Conservation (phyloP, 1,284 basidiomycete species). For the Xerocomus tenax region DNA sequence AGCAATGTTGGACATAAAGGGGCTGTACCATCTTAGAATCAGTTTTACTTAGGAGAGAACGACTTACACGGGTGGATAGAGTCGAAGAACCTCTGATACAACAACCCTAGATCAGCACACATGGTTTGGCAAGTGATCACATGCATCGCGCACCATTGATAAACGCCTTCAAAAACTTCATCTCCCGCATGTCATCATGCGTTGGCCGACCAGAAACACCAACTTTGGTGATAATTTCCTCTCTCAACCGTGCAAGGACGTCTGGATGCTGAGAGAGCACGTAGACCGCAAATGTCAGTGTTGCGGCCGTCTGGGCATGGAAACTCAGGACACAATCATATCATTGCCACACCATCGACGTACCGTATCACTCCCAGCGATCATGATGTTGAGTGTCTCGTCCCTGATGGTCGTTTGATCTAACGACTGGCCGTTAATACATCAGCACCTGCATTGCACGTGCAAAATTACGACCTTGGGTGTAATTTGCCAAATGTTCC, state of each 20-base stretch:
- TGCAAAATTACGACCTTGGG: slow-evolving; percentile 21
- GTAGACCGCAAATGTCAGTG: slow-evolving; percentile 48
- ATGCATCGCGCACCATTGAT: slow-evolving; percentile 41
- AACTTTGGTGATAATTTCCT: slow-evolving; percentile 44
- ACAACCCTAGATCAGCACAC: slow-evolving; percentile 1
- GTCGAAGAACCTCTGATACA: slow-evolving; percentile 44
- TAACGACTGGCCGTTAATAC: slow-evolving; percentile 14
- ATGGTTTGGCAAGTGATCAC: background rate
- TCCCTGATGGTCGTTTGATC: slow-evolving; percentile 32
- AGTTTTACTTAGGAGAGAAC: background rate
- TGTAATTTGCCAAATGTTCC: slow-evolving; percentile 26
- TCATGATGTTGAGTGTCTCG: slow-evolving; percentile 35
- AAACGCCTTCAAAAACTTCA: slow-evolving; percentile 52
- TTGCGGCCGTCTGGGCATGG: slow-evolving; percentile 37
- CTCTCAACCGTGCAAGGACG: slow-evolving; percentile 39
- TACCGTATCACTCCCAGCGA: slow-evolving; percentile 38
- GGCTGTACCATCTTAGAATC: slow-evolving; percentile 29
- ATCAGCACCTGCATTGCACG: background rate
- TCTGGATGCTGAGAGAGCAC: slow-evolving; percentile 46
- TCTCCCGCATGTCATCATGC: slow-evolving; percentile 44
- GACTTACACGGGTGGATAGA: slow-evolving; percentile 52
- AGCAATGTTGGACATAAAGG: too few species aligned
- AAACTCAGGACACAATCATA: slow-evolving; percentile 3
- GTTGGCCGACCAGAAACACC: slow-evolving; percentile 39
- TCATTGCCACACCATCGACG: slow-evolving; percentile 3